phyloP scores from a whole-genome alignment of 2,329 filamentous ascomycete species.

The Fusarium paranaense region DNA sequence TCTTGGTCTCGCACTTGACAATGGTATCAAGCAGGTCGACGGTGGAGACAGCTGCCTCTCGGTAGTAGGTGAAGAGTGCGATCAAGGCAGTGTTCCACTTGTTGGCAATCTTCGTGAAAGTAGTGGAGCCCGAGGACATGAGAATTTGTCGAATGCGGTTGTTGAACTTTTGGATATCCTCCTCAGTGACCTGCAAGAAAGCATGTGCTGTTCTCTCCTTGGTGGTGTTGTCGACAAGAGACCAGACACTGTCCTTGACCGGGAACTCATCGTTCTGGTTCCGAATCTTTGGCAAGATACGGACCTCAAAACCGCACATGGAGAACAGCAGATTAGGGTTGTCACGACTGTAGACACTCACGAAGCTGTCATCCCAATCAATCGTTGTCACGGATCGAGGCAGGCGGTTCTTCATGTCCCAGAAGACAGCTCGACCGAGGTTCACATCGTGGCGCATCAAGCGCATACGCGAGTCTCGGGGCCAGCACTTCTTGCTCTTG shows the following conservation, averaged over 20 bases:
- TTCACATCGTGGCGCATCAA: conserved; percentile 99
- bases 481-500: conserved; percentile 99
- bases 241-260: conserved; percentile 98
- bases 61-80: conserved; percentile 97
- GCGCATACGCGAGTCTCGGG: conserved; percentile 95
- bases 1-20: conserved; percentile 99
- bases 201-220: conserved; percentile 98
- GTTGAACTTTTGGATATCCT: conserved; percentile 99
- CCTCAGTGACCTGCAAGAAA: conserved; percentile 96
- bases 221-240: conserved; percentile 92
- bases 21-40: conserved; percentile 95
- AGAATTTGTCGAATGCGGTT: conserved; percentile 98
- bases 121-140: conserved; percentile 99
- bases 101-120: conserved; percentile 99
- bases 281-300: conserved; percentile 93
- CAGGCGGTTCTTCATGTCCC: conserved; percentile 97
- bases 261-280: conserved; percentile 97
- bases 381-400: conserved; percentile 96
- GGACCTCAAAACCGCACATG: conserved; percentile 98
- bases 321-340: conserved; percentile 98
- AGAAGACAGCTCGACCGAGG: conserved; percentile 95
- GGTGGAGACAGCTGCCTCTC: conserved; percentile 95
- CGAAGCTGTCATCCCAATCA: conserved; percentile 99
- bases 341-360: conserved; percentile 96
- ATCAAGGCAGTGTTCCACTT: conserved; percentile 99